Conservation (phyloP, 805 yeast species). For the Candida awuae region DNA sequence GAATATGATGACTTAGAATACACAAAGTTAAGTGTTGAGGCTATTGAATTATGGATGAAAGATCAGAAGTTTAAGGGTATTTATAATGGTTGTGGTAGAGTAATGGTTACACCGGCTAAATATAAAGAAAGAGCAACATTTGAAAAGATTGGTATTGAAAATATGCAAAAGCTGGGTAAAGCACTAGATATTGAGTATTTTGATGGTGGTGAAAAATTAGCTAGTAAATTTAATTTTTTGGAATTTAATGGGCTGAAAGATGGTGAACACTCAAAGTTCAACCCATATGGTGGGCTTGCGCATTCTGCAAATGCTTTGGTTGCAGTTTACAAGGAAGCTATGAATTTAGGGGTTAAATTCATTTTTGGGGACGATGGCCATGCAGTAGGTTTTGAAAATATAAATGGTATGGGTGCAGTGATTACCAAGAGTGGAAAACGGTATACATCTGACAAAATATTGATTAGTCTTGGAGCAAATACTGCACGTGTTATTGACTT, state of each 20-base stretch:
- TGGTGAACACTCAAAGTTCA: conserved; percentile 17
- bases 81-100: conserved; percentile 36
- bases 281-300: conserved; percentile 37
- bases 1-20: conserved; percentile 40
- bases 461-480: conserved; percentile 35
- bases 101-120: conserved; percentile 31
- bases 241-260: conserved; percentile 12
- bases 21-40: conserved; percentile 38
- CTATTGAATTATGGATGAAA: conserved; percentile 32
- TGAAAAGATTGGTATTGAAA: conserved; percentile 31
- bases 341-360: conserved; percentile 29
- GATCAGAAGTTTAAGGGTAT: conserved; percentile 28
- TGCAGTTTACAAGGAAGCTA: conserved; percentile 26
- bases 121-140: conserved; percentile 31
- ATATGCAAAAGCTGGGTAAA: conserved; percentile 24
- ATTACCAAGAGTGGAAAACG: conserved; percentile 17
- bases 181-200: conserved; percentile 24
- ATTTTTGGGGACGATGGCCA: conserved; percentile 28
- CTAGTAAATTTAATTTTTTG: conserved; percentile 17
- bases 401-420: conserved; percentile 2
- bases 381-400: conserved; percentile 15
- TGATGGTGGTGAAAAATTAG: conserved; percentile 27
- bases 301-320: conserved; percentile 34
- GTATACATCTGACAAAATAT: conserved; percentile 29
- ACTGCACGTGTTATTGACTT: conserved; percentile 31